Evolutionary conservation across 495 filamentous ascomycete genomes (phyloP).

Genomic region (Annulohypoxylon maeteangense): DNA sequence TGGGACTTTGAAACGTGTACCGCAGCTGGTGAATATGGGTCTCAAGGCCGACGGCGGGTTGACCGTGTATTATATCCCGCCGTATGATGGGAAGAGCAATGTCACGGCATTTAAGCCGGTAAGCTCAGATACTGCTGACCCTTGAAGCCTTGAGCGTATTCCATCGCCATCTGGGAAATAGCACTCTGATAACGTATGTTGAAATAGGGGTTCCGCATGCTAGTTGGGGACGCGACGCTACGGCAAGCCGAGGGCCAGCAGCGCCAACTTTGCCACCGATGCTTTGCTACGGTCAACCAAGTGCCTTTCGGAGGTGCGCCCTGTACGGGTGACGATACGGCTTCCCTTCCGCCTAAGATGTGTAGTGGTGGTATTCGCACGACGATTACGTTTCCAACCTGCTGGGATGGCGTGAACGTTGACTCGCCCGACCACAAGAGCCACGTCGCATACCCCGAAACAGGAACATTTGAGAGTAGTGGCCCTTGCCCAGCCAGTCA

Average conservation of each 20-base stretch:
- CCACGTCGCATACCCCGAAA: constrained; percentile 51
- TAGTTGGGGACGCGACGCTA: constrained; percentile 70
- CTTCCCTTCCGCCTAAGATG: constrained; percentile 42
- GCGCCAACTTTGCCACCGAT: constrained; percentile 53
- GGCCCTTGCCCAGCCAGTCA: constrained; percentile 53
- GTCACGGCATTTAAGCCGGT: constrained; percentile 58
- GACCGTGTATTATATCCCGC: constrained; percentile 57
- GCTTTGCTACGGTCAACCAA: constrained; percentile 48
- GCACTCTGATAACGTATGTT: not conserved
- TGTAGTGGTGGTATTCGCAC: constrained; percentile 52
- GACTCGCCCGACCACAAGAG: constrained; percentile 53
- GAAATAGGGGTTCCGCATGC: constrained; percentile 72
- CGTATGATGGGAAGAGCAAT: constrained; percentile 51
- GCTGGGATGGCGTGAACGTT: constrained; percentile 56
- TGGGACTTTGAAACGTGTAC: constrained; percentile 54
- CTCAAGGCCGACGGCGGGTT: constrained; percentile 51
- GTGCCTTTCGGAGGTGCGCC: constrained; percentile 48
- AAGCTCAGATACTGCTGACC: constrained; percentile 6
- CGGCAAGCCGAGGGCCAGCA: constrained; percentile 53
- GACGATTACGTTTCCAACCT: constrained; percentile 55
- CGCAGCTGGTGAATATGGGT: constrained; percentile 50
- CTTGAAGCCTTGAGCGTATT: not conserved
- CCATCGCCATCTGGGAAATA: too few species aligned
- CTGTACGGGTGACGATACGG: constrained; percentile 52
- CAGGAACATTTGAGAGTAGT: constrained; percentile 46